Base-by-base conservation (phyloP, 345 rosid species). In the Noccaea bulbosa region DNA sequence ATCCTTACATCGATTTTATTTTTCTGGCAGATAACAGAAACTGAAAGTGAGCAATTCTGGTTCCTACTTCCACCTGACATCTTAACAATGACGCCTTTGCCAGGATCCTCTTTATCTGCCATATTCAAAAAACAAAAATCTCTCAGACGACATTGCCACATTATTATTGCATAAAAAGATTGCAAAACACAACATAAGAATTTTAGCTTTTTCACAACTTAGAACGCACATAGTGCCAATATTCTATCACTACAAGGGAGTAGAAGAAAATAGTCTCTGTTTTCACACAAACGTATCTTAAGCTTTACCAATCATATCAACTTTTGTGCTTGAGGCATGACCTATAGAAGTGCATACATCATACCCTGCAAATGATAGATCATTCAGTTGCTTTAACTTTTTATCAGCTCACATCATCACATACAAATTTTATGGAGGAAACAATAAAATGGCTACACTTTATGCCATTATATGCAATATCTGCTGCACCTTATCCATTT, bases 291-390 rank as follows among this genome's bases (percentile, higher is more conserved):
- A 67, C 14, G 2, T 24, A 24, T 24, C 27, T 24, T 24, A 24
- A 24, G 27, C 27, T 3, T 24, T 37, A 75, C 99, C 98, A 74
- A 81, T 72, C 65, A 92, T 11, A 5, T 65, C 67, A 75, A 81
- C 74, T 43, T 60, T 46, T n/a, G 84, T 82, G 81, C 78, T 80
- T 38, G 90, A 81, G 61, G 74, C 75, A 65, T 61, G 78, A 72
- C 99, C 99, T 73, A 92, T 24, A 27, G 92, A 65, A 44, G 65
- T 79, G 82, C 99, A 95, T 12, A 95, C 90, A 71, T 83, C 93
- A 61, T 92, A 95, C 39, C 98, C 98, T 95, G 86, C 80, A 83
- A 15, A 79, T 58, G 32, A 41, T 51, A 65, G 52, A 41, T 46
- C 44, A 58, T 65, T 71, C 63, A 39, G 56, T 67, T 41, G 35